Percentiles rank a stretch among this genome's conserved stretches.
Conservation (phyloP, 106 monocot genomes). For the Dioscorea zingiberensis region DNA sequence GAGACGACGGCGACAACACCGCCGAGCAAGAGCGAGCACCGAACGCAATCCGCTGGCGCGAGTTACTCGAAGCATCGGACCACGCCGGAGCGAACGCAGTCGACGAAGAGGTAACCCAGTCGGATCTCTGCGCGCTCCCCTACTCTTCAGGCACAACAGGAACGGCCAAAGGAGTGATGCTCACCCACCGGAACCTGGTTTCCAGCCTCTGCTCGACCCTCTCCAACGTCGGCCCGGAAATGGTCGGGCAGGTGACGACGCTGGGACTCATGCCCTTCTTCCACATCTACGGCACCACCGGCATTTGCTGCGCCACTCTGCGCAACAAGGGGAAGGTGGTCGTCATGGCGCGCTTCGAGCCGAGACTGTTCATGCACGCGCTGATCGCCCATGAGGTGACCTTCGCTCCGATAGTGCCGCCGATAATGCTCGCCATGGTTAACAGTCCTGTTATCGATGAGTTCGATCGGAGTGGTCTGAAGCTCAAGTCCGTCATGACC, state of each 20-base stretch:
- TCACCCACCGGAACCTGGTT: constrained; percentile 86
- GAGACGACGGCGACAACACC: constrained; percentile 37
- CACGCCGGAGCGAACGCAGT: constrained; percentile 17
- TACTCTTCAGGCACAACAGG: constrained; percentile 96
- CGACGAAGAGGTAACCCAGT: constrained; percentile 9
- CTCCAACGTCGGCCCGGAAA: constrained; percentile 35
- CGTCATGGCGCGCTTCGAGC: constrained; percentile 71
- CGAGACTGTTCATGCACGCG: constrained; percentile 45
- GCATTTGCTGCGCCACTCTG: constrained; percentile 81
- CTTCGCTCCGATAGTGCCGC: constrained; percentile 88
- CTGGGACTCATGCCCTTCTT: constrained; percentile 94
- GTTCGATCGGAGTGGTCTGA: constrained; percentile 52
- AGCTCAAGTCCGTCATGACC: constrained; percentile 73
- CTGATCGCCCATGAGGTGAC: constrained; percentile 61
- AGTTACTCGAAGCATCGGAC: constrained; percentile 64
- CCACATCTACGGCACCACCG: constrained; percentile 94
- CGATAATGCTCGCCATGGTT: constrained; percentile 95
- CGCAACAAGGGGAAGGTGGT: constrained; percentile 86
- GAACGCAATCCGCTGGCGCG: constrained; percentile 46
- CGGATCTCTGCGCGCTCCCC: constrained; percentile 78
- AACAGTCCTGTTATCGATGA: constrained; percentile 56
- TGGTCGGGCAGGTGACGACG: constrained; percentile 53
- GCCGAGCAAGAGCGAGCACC: constrained; percentile 20
- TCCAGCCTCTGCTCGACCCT: constrained; percentile 75
- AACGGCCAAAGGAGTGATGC: constrained; percentile 90